A percentile compares a stretch with the other conserved stretches of the same genome.
phyloP scores from a whole-genome alignment of 345 rosid genomes.

The Jatropha curcas region DNA sequence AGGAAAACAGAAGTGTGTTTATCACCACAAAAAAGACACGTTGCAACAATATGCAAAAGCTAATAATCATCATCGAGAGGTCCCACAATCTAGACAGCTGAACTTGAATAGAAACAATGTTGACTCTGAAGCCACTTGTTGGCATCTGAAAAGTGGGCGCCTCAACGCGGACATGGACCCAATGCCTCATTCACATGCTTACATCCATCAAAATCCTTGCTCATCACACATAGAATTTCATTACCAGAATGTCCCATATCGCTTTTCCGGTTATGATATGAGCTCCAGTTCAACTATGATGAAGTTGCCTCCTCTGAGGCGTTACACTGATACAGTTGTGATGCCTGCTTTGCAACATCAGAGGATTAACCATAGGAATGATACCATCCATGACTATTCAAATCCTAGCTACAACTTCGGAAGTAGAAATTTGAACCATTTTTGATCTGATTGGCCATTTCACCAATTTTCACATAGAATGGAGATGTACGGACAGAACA shows the following conservation, averaged over 20 bases:
- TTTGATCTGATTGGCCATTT: slow-evolving; percentile 22
- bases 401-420: slow-evolving; percentile 28
- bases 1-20: slow-evolving; percentile 23
- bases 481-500: slow-evolving; percentile 19
- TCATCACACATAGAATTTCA: slow-evolving; percentile 24
- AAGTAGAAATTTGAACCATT: slow-evolving; percentile 26
- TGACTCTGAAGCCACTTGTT: slow-evolving; percentile 27
- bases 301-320: slow-evolving; percentile 32
- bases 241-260: slow-evolving; percentile 21
- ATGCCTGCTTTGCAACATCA: slow-evolving; percentile 28
- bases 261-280: slow-evolving; percentile 16
- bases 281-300: slow-evolving; percentile 32
- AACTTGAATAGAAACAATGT: slow-evolving; percentile 15
- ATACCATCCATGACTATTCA: slow-evolving; percentile 17
- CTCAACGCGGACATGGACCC: slow-evolving; percentile 21
- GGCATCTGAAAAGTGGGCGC: slow-evolving; percentile 24
- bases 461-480: slow-evolving; percentile 1
- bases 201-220: slow-evolving; percentile 17
- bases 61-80: slow-evolving; percentile 23
- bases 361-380: slow-evolving; percentile 27
- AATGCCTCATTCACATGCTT: slow-evolving; percentile 19
- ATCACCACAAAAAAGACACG: slow-evolving; percentile 19
- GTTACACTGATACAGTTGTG: slow-evolving; percentile 6
- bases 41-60: slow-evolving; percentile 10
- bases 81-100: slow-evolving; percentile 18